Evolutionary conservation across 2,329 filamentous ascomycete species (phyloP), one percentile per base, ranked within the genome.

Genomic region (Lachnum nothofagi): DNA sequence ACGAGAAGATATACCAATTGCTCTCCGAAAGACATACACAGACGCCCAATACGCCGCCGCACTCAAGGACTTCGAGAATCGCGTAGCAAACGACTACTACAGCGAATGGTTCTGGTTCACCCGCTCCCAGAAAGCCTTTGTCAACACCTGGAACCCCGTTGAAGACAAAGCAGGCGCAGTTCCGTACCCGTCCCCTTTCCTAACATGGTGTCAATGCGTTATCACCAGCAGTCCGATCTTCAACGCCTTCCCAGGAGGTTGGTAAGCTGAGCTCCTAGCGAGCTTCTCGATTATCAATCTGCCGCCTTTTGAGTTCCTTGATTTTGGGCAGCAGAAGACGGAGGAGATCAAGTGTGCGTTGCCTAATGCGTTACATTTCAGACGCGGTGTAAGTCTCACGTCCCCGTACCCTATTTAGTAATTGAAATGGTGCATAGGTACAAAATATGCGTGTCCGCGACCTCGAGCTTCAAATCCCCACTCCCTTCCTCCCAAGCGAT

Each of bases 51-150:
- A 68, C n/a, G 59, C 59, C 8, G 52, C 54, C 1, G 68, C 71
- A 1, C 61, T 67, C 4, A 52, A 35, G 4, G 61, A 65, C 0
- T 76, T 75, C 49, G 65, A 71, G 49, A 52, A 60, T 2, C 61
- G 65, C 2, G 70, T 70, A 12, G 57, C 58, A 0, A 65, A 70
- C 24, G 65, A 69, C 42, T 75, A 72, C 52, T 75, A 75, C 46
- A 60, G 64, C 19, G 72, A 76, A 53, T 75, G 71, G 70, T 76
- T 76, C 55, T 76, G 72, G 73, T 76, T 75, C 51, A 68, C 73
- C 0, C 73, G 72, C 46, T 68, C 69, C 17, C 64, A 68, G 42
- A 63, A 70, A 35, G 65, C 67, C 4, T 74, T 72, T 71, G 67
- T 74, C 16, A 73, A 75, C 53, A 70, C 67, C 20, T 75, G 72